phyloP scores from a whole-genome alignment of 2,329 filamentous ascomycete genomes.

The Dactylellina cionopaga region DNA sequence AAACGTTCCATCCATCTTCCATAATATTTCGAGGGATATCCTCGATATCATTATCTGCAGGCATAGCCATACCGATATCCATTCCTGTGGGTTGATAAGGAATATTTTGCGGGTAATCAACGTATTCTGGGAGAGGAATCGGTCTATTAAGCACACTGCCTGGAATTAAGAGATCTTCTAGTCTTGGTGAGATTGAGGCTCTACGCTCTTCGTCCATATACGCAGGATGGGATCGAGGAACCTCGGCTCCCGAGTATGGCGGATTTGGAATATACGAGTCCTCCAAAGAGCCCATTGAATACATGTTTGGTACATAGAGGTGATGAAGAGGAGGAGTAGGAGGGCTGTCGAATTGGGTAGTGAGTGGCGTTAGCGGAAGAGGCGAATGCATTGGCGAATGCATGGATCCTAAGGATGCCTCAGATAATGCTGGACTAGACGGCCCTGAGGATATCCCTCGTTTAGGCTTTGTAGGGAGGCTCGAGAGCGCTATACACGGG shows the following conservation, averaged over 20 bases:
- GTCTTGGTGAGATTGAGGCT: constrained; percentile 60
- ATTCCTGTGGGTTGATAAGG: constrained; percentile 29
- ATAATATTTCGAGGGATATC: constrained; percentile 64
- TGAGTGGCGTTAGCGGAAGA: constrained; percentile 38
- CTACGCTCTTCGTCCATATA: constrained; percentile 47
- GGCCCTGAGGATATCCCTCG: constrained; percentile 29
- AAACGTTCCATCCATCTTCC: constrained; percentile 26
- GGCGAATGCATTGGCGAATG: constrained; percentile 47
- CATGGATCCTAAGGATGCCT: constrained; percentile 39
- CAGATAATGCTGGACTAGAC: constrained; percentile 42
- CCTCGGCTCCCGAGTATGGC: constrained; percentile 33
- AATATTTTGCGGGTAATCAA: constrained; percentile 52
- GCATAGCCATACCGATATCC: constrained; percentile 36
- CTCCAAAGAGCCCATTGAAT: constrained; percentile 37
- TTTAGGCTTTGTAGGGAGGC: constrained; percentile 22
- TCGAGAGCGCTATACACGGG: constrained; percentile 27
- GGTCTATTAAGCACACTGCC: constrained; percentile 64
- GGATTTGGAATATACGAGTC: constrained; percentile 41
- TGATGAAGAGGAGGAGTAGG: constrained; percentile 45
- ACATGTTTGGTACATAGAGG: constrained; percentile 37
- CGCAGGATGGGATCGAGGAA: constrained; percentile 39
- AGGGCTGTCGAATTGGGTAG: constrained; percentile 45
- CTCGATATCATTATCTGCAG: constrained; percentile 65
- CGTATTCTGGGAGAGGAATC: constrained; percentile 57
- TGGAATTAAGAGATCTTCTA: constrained; percentile 65